These are phyloP conservation scores for Jimgerdemannia lactiflua DNA, from an alignment of 192 early-diverging fungal genomes.

Conservation along the genomic window DNA sequence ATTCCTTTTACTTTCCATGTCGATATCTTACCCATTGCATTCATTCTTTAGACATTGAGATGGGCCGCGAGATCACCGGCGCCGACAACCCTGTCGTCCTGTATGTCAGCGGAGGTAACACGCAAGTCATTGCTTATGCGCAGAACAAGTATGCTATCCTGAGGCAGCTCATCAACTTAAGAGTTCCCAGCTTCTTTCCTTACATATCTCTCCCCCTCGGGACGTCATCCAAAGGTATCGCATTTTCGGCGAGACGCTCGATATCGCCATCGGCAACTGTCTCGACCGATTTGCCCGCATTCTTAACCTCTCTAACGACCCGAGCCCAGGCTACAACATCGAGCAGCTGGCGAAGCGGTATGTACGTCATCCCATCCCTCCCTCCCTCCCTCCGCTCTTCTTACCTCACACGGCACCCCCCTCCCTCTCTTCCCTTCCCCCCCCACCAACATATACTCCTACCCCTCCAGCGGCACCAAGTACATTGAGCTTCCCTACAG, in stretches of 20 bases:
- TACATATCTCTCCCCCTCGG: background rate
- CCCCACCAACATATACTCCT: too few species aligned
- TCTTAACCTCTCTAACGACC: slow-evolving; percentile 91
- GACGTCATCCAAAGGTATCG: slow-evolving; percentile 53
- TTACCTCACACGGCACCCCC: background rate
- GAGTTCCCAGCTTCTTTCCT: background rate
- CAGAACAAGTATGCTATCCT: slow-evolving; percentile 60
- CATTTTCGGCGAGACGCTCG: slow-evolving; percentile 98
- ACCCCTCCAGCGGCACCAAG: slow-evolving; percentile 64
- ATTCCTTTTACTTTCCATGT: background rate
- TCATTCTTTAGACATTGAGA: slow-evolving; percentile 79
- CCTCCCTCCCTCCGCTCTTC: slow-evolving; percentile 1
- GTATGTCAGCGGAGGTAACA: slow-evolving; percentile 98
- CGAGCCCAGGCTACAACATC: slow-evolving; percentile 97
- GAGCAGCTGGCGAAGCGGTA: slow-evolving; percentile 92
- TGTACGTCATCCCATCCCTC: background rate
- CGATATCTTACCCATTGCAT: background rate
- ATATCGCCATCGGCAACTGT: slow-evolving; percentile 98
- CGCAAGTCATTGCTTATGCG: slow-evolving; percentile 98
- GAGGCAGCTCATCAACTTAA: background rate
- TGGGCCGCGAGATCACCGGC: slow-evolving; percentile 96
- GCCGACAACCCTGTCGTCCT: slow-evolving; percentile 94
- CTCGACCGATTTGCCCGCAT: slow-evolving; percentile 96
- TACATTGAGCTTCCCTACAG: slow-evolving; percentile 91
- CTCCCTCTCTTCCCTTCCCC: too few species aligned